phyloP scores from a whole-genome alignment of 2,329 filamentous ascomycete species.

The Trichoderma sp. region DNA sequence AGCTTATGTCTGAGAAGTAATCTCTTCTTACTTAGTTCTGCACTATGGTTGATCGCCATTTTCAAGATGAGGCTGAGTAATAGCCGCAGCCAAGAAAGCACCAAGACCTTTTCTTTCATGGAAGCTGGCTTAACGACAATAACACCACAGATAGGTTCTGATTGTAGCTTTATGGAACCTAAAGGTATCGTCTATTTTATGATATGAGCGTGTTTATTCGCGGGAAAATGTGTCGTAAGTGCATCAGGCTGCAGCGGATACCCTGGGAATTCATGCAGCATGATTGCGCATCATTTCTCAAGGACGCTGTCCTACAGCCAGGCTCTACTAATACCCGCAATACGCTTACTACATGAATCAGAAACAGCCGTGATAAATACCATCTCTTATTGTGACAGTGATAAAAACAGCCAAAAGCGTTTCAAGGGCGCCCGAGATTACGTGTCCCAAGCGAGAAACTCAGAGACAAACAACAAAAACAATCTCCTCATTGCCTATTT shows the following conservation, averaged over 20 bases:
- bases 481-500: neutral
- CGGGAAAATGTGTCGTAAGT: neutral
- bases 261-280: neutral
- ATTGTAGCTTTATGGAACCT: neutral
- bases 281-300: neutral
- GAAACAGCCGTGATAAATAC: neutral
- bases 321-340: neutral
- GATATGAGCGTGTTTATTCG: neutral
- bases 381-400: neutral
- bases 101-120: too few relatives aligned
- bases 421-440: neutral
- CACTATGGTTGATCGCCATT: neutral
- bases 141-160: neutral
- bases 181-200: neutral
- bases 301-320: neutral
- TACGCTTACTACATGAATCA: neutral
- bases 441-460: neutral
- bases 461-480: neutral
- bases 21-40: rapidly evolving
- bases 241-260: neutral
- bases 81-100: neutral
- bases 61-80: neutral
- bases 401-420: neutral
- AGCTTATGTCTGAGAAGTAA: neutral
- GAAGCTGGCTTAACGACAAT: neutral